Percentiles rank a stretch among this genome's conserved stretches.
These are phyloP conservation scores for Pestalotiopsis sp. DNA, from an alignment of 2,329 filamentous ascomycete species.

Conservation along the genomic window DNA sequence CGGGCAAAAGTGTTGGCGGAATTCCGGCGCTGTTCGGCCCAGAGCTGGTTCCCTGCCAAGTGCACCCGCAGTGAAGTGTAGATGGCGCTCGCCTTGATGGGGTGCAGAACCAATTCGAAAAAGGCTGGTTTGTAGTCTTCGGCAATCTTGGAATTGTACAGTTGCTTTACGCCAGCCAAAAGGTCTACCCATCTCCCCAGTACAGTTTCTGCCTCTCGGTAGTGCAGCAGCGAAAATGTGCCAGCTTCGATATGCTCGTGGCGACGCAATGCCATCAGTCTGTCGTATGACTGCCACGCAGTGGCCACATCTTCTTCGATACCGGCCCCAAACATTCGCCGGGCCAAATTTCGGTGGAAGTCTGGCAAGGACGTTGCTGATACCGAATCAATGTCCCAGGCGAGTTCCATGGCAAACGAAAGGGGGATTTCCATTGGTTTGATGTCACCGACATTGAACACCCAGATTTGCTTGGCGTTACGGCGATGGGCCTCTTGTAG, in stretches of 20 bases:
- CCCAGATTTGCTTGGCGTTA: conserved; percentile 2
- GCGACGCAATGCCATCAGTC: neutral
- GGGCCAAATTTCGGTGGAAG: neutral
- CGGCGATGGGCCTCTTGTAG: neutral
- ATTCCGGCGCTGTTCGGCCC: neutral
- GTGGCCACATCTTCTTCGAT: neutral
- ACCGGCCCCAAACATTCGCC: conserved; percentile 2
- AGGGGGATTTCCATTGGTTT: conserved; percentile 3
- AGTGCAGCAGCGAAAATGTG: neutral
- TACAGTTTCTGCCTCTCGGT: neutral
- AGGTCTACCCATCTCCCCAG: neutral
- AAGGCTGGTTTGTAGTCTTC: neutral
- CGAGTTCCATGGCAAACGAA: conserved; percentile 1
- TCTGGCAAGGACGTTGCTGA: conserved; percentile 37
- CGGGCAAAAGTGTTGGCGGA: neutral
- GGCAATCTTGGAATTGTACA: neutral
- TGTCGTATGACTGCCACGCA: neutral
- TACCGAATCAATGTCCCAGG: conserved; percentile 32
- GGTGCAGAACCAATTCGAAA: conserved; percentile 1
- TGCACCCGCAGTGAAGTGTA: neutral
- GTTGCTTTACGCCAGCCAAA: neutral
- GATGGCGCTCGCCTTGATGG: neutral
- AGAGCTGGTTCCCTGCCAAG: neutral
- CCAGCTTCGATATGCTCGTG: conserved; percentile 16
- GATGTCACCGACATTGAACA: conserved; percentile 3